Evolutionary conservation across 495 filamentous ascomycete species (phyloP), one percentile per base, ranked within the genome.

Genomic region (Evernia prunastri): DNA sequence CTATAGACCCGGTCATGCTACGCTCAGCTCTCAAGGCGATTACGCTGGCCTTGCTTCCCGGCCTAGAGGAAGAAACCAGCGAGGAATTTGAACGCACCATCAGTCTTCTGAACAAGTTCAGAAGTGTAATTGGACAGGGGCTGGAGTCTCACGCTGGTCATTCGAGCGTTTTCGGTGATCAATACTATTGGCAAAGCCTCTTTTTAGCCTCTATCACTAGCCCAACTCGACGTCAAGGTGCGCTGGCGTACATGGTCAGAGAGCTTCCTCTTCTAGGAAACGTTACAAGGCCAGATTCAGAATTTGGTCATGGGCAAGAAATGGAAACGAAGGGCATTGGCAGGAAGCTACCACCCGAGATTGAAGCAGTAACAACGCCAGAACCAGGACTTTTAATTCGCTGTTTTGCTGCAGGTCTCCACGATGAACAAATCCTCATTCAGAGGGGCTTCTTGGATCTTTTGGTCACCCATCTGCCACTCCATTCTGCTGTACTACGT

Each of bases 111-210:
- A 89, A 94, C 67, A 86, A 81, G 56, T 86, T 97, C 68, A 90
- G 88, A 67, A 76, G 80, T 69, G 84, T 85, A 15, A 82, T 92
- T 29, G 82, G 82, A 5, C 77, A 78, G 35, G 18, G 74, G 78
- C 64, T 75, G 79, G 49, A 76, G 73, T 36, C 68, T 70, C 51
- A 70, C 66, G 56, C 75, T 79, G 27, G 76, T 78, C 13, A 80
- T 80, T 3, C 75, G 81, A n/a, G 75, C 58, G 82, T 80, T 18
- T 75, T 80, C 13, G 87, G 84, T 35, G 89, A 92, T 59, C 89
- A 91, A 67, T 96, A 91, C 72, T 99, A 96, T 72, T 99, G 94
- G 94, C 94, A 99, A 77, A 96, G 90, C 74, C 88, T 99, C 67
- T 96, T 99, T 68, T 80, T 97, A 43, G 91, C 92, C 18, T 86